phyloP scores from a whole-genome alignment of 2,329 filamentous ascomycete species.

The Orbilia quercus region DNA sequence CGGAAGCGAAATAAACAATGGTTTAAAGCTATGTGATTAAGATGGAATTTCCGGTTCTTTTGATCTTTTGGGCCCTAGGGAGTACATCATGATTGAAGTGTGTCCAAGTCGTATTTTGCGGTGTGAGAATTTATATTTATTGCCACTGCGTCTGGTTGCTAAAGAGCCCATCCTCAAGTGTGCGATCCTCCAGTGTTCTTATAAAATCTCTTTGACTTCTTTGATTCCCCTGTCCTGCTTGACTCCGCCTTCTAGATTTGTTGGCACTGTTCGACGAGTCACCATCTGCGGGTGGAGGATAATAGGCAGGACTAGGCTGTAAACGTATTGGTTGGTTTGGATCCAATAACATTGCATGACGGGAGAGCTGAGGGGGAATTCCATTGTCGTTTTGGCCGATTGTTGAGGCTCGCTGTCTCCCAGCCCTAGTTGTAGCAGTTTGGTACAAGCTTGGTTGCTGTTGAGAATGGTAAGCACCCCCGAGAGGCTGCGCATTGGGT shows the following conservation, averaged over 20 bases:
- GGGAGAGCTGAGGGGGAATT: constrained; percentile 90
- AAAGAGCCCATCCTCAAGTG: constrained; percentile 91
- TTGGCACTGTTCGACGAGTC: constrained; percentile 78
- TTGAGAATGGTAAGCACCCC: constrained; percentile 66
- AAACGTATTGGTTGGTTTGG: constrained; percentile 92
- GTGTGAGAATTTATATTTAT: constrained; percentile 62
- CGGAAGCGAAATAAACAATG: no score
- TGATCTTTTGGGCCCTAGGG: no score
- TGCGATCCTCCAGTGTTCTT: constrained; percentile 91
- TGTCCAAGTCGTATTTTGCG: neutral
- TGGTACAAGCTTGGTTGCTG: constrained; percentile 72
- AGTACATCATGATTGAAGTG: neutral
- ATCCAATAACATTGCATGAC: constrained; percentile 94
- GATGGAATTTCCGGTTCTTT: no score
- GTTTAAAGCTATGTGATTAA: no score
- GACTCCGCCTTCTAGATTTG: constrained; percentile 64
- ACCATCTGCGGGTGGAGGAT: constrained; percentile 88
- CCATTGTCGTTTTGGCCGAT: constrained; percentile 96
- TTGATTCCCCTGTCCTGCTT: constrained; percentile 47
- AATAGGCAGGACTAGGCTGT: constrained; percentile 96
- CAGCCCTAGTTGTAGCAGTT: constrained; percentile 79
- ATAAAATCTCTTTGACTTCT: constrained; percentile 85
- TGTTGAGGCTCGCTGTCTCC: constrained; percentile 91
- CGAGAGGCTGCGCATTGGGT: constrained; percentile 19
- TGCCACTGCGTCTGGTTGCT: constrained; percentile 78